Evolutionary conservation across 2,329 filamentous ascomycete genomes (phyloP), one percentile per base, ranked within the genome.

Genomic region (Monosporascus sp.): DNA sequence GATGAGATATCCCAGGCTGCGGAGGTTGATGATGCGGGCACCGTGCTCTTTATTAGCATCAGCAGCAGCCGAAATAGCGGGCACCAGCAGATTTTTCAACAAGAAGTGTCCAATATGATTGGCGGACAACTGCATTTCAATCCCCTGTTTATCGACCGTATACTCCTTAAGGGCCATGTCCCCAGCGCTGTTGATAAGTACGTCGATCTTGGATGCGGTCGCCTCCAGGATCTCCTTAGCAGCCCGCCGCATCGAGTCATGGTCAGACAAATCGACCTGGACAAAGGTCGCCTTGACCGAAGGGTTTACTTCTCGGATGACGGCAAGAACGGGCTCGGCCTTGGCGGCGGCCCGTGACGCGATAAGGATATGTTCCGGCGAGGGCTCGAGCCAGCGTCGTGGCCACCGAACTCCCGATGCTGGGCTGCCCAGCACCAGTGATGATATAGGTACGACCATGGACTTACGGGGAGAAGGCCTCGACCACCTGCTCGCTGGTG

Each of bases 71-170:
- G 70, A 56, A 2, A 80, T 54, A 31, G 70, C 70, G 0, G 74
- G 70, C 44, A 75, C 60, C n/a, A 80, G 68, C 18, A 78, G 65
- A 38, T 73, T 71, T 1, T 75, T 74, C 25, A 79, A 64, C 11
- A 76, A 60, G 57, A 78, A 78, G 34, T 79, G 74, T 0, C 74
- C 73, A 14, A 80, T 55, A 54, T 80, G 72, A 60, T 80, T 80
- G n/a, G 72, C 70, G 7, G 71, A 75, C 3, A 76, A 69, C 51
- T 77, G 68, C 5, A 62, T 59, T 50, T 74, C 71, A 22, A 71
- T 63, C 1, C 59, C 58, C 38, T 64, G 57, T 46, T 62, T 63
- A 38, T 65, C 62, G 5, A 60, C 46, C 4, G 54, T 60, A 45
- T 61, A 63, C 38, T 62, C 51, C 46, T 60, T 58, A n/a, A 60